phyloP scores from a whole-genome alignment of 371 early-diverging fungal species.

The Mucor indicus region DNA sequence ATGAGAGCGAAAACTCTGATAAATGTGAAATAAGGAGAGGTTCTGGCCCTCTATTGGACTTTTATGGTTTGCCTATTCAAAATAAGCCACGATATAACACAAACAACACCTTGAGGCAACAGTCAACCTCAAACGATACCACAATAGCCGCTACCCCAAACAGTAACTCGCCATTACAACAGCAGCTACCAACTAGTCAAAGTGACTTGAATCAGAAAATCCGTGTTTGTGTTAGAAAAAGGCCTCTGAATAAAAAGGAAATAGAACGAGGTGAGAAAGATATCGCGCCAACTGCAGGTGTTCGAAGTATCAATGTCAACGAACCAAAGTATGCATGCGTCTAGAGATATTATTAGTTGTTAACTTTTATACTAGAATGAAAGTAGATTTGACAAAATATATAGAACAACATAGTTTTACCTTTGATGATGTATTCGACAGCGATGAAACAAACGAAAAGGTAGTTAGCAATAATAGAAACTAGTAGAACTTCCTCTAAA shows the following conservation, averaged over 20 bases:
- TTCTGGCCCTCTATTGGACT: slow-evolving; percentile 29
- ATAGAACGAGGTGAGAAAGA: slow-evolving; percentile 72
- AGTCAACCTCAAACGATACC: not conserved
- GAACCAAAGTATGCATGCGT: slow-evolving; percentile 74
- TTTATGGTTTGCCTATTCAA: slow-evolving; percentile 30
- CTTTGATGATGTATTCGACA: slow-evolving; percentile 95
- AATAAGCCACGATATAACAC: slow-evolving; percentile 8
- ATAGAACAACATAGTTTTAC: slow-evolving; percentile 90
- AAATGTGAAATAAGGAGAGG: slow-evolving; percentile 21
- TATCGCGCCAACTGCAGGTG: slow-evolving; percentile 65
- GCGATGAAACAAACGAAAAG: slow-evolving; percentile 73
- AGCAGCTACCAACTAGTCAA: slow-evolving; percentile 8
- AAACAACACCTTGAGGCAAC: too few species aligned
- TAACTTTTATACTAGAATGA: slow-evolving; percentile 50
- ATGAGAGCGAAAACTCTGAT: slow-evolving; percentile 14
- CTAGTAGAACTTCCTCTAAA: not conserved
- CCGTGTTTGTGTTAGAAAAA: slow-evolving; percentile 92
- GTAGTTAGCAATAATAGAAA: slow-evolving; percentile 22
- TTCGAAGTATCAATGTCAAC: slow-evolving; percentile 70
- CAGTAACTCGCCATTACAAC: slow-evolving; percentile 2
- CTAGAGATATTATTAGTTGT: not conserved
- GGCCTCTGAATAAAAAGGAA: slow-evolving; percentile 87
- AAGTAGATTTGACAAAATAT: slow-evolving; percentile 92
- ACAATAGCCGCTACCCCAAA: not conserved
- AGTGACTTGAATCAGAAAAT: slow-evolving; percentile 70